Evolutionary conservation across 2,329 filamentous ascomycete genomes (phyloP).

Genomic region (Phyllosticta citriasiana): DNA sequence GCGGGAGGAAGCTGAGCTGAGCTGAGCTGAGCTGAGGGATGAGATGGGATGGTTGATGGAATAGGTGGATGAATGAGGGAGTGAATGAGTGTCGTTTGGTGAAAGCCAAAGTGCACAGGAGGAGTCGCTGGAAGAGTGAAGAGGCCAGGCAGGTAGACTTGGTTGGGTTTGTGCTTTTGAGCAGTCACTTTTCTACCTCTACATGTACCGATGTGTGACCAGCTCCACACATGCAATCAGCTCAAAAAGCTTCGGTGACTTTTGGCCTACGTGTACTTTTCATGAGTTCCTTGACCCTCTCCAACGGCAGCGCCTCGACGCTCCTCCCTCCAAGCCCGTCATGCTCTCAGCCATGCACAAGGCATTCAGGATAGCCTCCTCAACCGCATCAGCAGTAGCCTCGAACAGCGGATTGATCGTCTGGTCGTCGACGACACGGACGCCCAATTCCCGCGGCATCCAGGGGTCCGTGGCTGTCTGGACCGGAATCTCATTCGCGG

Average conservation of each 20-base stretch:
- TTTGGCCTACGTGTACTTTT: conserved; percentile 7
- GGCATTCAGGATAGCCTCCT: conserved; percentile 57
- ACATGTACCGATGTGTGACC: too few species aligned
- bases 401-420: conserved; percentile 54
- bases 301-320: conserved; percentile 25
- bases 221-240: too few species aligned
- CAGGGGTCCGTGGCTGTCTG: conserved; percentile 30
- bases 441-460: conserved; percentile 32
- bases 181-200: too few species aligned
- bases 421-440: conserved; percentile 46
- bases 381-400: conserved; percentile 51
- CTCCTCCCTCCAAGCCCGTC: conserved; percentile 39
- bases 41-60: too few species aligned
- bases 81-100: too few species aligned
- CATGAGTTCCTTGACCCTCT: conserved; percentile 28
- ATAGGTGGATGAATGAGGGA: too few species aligned
- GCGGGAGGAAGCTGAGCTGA: too few species aligned
- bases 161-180: too few species aligned
- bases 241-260: background rate
- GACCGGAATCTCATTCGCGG: conserved; percentile 43
- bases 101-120: too few species aligned
- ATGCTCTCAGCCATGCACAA: conserved; percentile 52
- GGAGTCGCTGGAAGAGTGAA: too few species aligned
- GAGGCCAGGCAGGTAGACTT: too few species aligned
- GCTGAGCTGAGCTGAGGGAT: too few species aligned